Conservation (phyloP, 106 monocot species). For the Posidonia australis region DNA sequence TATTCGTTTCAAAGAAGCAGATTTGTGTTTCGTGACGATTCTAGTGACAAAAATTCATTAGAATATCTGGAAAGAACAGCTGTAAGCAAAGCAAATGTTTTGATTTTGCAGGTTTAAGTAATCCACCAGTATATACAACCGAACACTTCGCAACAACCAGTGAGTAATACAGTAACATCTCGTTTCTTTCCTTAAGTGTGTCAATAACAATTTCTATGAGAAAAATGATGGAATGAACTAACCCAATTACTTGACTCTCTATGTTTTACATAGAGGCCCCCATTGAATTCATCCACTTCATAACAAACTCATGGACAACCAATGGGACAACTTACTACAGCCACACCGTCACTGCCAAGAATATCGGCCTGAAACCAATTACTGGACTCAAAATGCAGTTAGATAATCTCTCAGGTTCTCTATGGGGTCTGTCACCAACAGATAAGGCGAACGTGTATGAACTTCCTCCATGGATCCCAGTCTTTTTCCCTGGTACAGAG, state of each 20-base stretch:
- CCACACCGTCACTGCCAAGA: background rate
- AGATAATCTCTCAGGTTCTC: constrained; percentile 42
- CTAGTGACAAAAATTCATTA: no score
- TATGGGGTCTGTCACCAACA: constrained; percentile 55
- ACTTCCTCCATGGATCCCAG: constrained; percentile 47
- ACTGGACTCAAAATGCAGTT: constrained; percentile 42
- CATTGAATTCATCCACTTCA: constrained; percentile 2
- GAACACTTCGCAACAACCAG: background rate
- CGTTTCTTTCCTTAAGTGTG: no score
- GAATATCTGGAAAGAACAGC: no score
- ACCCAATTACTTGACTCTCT: no score
- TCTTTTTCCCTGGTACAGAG: constrained; percentile 27
- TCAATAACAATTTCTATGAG: no score
- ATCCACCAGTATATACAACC: background rate
- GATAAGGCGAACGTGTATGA: constrained; percentile 34
- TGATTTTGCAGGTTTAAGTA: background rate
- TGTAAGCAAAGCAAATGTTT: background rate
- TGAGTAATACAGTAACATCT: background rate
- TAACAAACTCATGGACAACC: background rate
- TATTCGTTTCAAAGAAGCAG: no score
- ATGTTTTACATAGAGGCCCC: constrained; percentile 2
- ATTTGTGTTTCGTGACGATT: no score
- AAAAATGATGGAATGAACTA: no score
- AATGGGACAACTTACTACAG: background rate
- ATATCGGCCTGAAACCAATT: constrained; percentile 28